Evolutionary conservation across 768 basidiomycete genomes (phyloP).

Genomic region (Gelatoporia subvermispora): DNA sequence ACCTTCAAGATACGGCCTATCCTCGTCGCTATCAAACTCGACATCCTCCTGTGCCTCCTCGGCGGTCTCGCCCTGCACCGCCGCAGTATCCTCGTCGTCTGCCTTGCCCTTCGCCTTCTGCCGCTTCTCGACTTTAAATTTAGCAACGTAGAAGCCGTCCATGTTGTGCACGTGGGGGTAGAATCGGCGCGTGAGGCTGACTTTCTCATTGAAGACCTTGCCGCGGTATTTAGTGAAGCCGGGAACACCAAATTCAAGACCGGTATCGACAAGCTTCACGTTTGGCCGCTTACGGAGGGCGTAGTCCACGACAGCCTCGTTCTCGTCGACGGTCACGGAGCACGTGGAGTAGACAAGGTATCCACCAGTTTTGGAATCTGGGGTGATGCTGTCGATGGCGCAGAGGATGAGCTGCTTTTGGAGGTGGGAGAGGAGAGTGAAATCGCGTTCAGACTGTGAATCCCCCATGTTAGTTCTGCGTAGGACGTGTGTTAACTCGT

Average conservation of each 20-base stretch:
- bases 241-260: conserved; percentile 88
- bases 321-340: conserved; percentile 96
- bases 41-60: conserved; percentile 23
- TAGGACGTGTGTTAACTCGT: neutral
- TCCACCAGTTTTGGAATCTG: conserved; percentile 87
- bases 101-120: conserved; percentile 40
- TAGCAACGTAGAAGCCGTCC: conserved; percentile 99
- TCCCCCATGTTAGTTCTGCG: neutral
- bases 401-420: conserved; percentile 98
- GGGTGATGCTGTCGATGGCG: conserved; percentile 92
- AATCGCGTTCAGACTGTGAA: conserved; percentile 90
- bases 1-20: conserved; percentile 73
- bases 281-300: conserved; percentile 93
- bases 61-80: conserved; percentile 23
- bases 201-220: conserved; percentile 76
- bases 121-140: conserved; percentile 90
- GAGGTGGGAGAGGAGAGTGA: conserved; percentile 90
- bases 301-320: conserved; percentile 97
- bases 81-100: conserved; percentile 22
- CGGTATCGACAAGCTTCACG: conserved; percentile 87
- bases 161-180: conserved; percentile 99
- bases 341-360: conserved; percentile 98
- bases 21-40: conserved; percentile 33
- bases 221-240: conserved; percentile 90
- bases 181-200: conserved; percentile 82